A percentile compares a stretch with the other conserved stretches of the same genome.
These are phyloP conservation scores for Plasmodium inui DNA, from an alignment of 169 alveolate genomes.

Conservation along the genomic window DNA sequence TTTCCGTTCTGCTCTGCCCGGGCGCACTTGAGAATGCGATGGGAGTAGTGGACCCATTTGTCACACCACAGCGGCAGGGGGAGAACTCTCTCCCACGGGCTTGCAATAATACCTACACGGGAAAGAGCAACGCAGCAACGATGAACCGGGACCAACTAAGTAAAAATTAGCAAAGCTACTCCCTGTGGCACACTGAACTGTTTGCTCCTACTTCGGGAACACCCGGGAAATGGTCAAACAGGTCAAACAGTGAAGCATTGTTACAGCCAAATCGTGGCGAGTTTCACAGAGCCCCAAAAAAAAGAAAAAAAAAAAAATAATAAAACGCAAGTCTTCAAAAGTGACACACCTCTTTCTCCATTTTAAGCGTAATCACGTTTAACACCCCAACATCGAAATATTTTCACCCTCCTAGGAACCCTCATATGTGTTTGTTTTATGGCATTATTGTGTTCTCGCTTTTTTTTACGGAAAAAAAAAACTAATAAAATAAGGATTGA, in stretches of 20 bases:
- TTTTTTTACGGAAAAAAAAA: background rate
- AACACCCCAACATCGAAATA: background rate
- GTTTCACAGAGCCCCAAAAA: background rate
- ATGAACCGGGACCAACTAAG: background rate
- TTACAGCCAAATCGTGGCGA: background rate
- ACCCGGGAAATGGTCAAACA: background rate
- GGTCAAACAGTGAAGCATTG: background rate
- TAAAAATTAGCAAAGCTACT: background rate
- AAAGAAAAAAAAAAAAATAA: background rate
- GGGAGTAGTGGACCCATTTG: background rate
- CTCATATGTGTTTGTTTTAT: background rate
- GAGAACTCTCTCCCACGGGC: background rate
- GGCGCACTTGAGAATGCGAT: background rate
- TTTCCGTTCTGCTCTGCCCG: background rate
- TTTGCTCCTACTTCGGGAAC: background rate
- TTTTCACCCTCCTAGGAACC: background rate
- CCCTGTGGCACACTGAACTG: background rate
- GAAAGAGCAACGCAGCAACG: background rate
- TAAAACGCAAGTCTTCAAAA: background rate
- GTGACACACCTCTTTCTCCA: background rate
- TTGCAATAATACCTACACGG: background rate
- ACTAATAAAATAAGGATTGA: background rate
- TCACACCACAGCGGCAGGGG: background rate
- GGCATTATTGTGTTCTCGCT: background rate
- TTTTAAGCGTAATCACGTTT: background rate